Conservation (phyloP, 2,329 filamentous ascomycete genomes). For the Ceratocystiopsis sp. region DNA sequence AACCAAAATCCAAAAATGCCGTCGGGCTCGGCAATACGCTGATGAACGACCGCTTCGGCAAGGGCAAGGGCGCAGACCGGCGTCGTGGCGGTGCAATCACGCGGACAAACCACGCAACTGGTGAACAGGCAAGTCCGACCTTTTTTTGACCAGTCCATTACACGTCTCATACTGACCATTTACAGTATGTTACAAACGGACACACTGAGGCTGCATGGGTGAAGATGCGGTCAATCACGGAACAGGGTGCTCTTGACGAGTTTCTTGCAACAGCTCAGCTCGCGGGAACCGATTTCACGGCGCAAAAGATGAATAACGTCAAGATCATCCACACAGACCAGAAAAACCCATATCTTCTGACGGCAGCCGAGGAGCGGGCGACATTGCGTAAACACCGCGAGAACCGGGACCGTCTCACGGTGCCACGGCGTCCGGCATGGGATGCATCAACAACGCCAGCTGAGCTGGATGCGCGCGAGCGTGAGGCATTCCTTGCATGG, state of each 20-base stretch:
- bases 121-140: conserved; percentile 42
- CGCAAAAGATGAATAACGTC: conserved; percentile 96
- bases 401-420: conserved; percentile 65
- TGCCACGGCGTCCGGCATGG: conserved; percentile 82
- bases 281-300: conserved; percentile 96
- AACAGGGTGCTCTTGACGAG: conserved; percentile 91
- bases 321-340: conserved; percentile 95
- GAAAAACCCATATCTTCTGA: conserved; percentile 78
- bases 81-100: conserved; percentile 46
- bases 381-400: conserved; percentile 66
- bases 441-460: conserved; percentile 68
- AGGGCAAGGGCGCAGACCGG: conserved; percentile 70
- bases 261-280: conserved; percentile 91
- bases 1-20: conserved; percentile 83
- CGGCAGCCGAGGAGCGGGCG: conserved; percentile 64
- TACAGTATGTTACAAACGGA: conserved; percentile 73
- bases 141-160: too few relatives aligned
- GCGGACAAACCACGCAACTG: conserved; percentile 61
- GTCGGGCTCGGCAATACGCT: conserved; percentile 92
- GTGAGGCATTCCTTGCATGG: conserved; percentile 72
- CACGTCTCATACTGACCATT: background rate
- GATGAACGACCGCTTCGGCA: conserved; percentile 97
- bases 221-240: conserved; percentile 97
- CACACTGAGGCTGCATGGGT: conserved; percentile 89
- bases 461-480: conserved; percentile 64